Conservation (phyloP, 345 rosid genomes). For the Salix exigua region DNA sequence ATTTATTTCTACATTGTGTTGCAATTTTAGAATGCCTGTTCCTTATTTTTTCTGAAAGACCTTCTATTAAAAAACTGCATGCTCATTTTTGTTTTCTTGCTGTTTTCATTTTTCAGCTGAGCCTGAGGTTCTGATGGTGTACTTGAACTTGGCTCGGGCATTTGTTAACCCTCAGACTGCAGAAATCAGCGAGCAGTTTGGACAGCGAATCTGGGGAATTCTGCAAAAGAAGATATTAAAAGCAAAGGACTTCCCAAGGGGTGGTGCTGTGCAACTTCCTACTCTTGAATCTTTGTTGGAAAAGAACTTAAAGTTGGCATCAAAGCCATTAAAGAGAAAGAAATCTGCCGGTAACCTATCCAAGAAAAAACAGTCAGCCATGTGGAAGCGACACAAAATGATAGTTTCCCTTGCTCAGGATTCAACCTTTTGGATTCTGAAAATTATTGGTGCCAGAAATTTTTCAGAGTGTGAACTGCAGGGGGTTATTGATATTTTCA, state of each 20-base stretch:
- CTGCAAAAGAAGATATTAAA: slow-evolving; percentile 82
- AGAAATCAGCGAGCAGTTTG: slow-evolving; percentile 84
- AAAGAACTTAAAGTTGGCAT: slow-evolving; percentile 73
- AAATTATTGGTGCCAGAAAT: slow-evolving; percentile 63
- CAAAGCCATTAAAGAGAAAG: slow-evolving; percentile 86
- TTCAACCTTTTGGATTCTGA: slow-evolving; percentile 77
- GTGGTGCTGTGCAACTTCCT: slow-evolving; percentile 47
- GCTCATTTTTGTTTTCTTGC: slow-evolving; percentile 4
- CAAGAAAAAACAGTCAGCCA: slow-evolving; percentile 70
- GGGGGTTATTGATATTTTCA: slow-evolving; percentile 51
- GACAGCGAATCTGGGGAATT: slow-evolving; percentile 91
- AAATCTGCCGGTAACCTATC: slow-evolving; percentile 52
- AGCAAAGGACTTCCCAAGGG: slow-evolving; percentile 69
- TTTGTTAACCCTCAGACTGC: slow-evolving; percentile 64
- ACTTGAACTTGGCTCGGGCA: slow-evolving; percentile 71
- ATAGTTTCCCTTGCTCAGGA: slow-evolving; percentile 60
- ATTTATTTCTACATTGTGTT: background rate
- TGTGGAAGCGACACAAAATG: slow-evolving; percentile 70
- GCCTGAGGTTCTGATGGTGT: slow-evolving; percentile 80
- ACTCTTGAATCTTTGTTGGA: slow-evolving; percentile 63
- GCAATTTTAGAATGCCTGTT: background rate
- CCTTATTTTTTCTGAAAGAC: background rate
- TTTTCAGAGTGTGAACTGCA: slow-evolving; percentile 52
- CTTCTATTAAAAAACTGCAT: background rate
- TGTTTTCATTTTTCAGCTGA: slow-evolving; percentile 45